A percentile compares a stretch with the other conserved stretches of the same genome.
Evolutionary conservation across 2,329 filamentous ascomycete species (phyloP).

Genomic region (Aspergillus vadensis): DNA sequence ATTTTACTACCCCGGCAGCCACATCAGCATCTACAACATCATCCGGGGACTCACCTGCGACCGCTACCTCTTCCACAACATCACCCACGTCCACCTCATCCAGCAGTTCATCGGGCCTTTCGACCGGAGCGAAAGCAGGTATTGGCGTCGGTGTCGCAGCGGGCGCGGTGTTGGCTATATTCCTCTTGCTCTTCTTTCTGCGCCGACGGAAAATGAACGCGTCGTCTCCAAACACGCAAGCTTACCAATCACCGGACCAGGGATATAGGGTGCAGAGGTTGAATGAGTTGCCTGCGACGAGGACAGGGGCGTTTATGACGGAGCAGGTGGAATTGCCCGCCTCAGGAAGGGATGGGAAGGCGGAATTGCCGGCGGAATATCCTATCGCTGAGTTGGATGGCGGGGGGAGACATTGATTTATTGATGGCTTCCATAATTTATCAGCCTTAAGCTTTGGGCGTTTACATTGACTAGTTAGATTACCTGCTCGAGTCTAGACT

Average conservation of each 20-base stretch:
- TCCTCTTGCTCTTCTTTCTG: not conserved
- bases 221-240: rapidly evolving
- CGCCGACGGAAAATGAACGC: not conserved
- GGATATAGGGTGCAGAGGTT: not conserved
- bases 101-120: not conserved
- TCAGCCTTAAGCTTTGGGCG: no score
- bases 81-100: not conserved
- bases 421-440: no score
- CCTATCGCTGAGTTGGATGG: not conserved
- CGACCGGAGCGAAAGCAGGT: not conserved
- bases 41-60: not conserved
- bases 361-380: not conserved
- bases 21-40: not conserved
- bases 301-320: not conserved
- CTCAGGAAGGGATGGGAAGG: not conserved
- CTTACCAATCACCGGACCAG: not conserved
- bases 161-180: not conserved
- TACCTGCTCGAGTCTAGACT: no score
- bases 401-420: no score
- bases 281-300: not conserved
- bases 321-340: not conserved
- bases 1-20: slow-evolving; percentile 3
- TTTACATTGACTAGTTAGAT: no score
- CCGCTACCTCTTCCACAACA: not conserved
- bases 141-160: not conserved